These are phyloP conservation scores for Polygonum maritimum DNA, from an alignment of 148 eudicot genomes.

Conservation along the genomic window DNA sequence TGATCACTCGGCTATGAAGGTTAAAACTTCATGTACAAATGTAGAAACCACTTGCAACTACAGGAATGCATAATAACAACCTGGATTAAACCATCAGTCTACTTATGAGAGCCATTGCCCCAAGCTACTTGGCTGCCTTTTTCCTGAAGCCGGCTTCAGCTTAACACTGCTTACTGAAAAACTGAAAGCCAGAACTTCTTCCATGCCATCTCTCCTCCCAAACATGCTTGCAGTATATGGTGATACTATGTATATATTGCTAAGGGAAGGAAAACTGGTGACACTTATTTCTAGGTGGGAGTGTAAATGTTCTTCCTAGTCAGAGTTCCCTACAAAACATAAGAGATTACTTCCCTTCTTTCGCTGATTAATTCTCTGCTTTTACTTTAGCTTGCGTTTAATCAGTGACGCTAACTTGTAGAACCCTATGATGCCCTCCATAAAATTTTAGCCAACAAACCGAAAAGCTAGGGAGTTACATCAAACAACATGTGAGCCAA, in stretches of 20 bases:
- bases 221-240: neutral
- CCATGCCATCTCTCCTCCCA: neutral
- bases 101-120: neutral
- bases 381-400: neutral
- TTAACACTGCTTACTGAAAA: neutral
- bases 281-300: neutral
- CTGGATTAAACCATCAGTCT: neutral
- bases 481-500: neutral
- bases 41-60: neutral
- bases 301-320: neutral
- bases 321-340: neutral
- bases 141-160: neutral
- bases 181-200: neutral
- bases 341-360: neutral
- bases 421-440: neutral
- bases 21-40: neutral
- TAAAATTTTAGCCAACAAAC: neutral
- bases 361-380: neutral
- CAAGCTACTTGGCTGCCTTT: neutral
- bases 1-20: neutral
- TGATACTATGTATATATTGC: neutral
- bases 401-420: neutral
- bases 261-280: neutral
- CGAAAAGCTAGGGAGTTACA: neutral
- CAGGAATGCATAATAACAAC: neutral